These are phyloP conservation scores for Pseudocercospora crystallina DNA, from an alignment of 2,329 filamentous ascomycete species.

Conservation along the genomic window DNA sequence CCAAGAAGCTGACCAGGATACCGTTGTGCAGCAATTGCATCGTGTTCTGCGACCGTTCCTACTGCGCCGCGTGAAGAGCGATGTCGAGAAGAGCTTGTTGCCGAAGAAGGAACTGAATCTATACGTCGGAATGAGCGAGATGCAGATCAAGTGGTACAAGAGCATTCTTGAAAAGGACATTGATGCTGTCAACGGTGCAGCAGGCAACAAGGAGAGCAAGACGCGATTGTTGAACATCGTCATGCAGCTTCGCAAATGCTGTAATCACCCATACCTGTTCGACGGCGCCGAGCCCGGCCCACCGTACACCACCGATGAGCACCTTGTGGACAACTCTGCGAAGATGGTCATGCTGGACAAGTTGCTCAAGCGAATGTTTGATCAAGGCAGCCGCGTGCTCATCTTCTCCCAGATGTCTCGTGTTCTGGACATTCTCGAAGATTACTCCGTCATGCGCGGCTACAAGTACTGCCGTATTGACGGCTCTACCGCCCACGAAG, in stretches of 20 bases:
- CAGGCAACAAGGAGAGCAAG: slow-evolving; percentile 95
- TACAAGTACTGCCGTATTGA: slow-evolving; percentile 98
- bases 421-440: slow-evolving; percentile 92
- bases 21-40: slow-evolving; percentile 92
- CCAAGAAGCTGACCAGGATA: slow-evolving; percentile 87
- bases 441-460: slow-evolving; percentile 94
- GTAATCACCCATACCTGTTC: slow-evolving; percentile 97
- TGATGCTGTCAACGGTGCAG: slow-evolving; percentile 94
- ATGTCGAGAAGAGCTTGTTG: slow-evolving; percentile 95
- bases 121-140: slow-evolving; percentile 97
- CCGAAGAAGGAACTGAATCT: slow-evolving; percentile 98
- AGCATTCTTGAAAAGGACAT: slow-evolving; percentile 99
- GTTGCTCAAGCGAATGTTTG: slow-evolving; percentile 77
- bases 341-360: slow-evolving; percentile 98
- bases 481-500: slow-evolving; percentile 92
- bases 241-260: slow-evolving; percentile 98
- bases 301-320: slow-evolving; percentile 96
- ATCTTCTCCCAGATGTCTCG: slow-evolving; percentile 99
- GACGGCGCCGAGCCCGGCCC: slow-evolving; percentile 96
- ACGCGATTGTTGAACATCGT: slow-evolving; percentile 96
- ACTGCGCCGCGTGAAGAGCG: slow-evolving; percentile 91
- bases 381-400: slow-evolving; percentile 88
- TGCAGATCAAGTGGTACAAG: slow-evolving; percentile 99
- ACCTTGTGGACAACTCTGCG: slow-evolving; percentile 86
- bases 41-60: slow-evolving; percentile 90